Percentiles rank a stretch among this genome's conserved stretches.
Evolutionary conservation across 192 early-diverging fungal species (phyloP).

Genomic region (Gamsiella multidivaricata): DNA sequence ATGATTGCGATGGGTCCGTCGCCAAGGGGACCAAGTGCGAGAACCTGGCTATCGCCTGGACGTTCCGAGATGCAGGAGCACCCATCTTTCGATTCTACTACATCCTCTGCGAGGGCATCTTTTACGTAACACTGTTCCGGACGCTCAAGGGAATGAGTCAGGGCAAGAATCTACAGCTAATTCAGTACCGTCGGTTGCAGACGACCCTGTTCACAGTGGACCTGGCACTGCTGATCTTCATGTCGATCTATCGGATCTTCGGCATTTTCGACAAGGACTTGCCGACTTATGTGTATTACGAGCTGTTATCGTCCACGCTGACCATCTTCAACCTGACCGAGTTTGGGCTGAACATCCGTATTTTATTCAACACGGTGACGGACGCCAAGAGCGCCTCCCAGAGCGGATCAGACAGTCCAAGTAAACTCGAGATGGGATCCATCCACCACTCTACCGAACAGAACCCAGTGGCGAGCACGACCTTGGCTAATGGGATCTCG

Average conservation of each 20-base stretch:
- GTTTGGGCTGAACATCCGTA: conserved; percentile 52
- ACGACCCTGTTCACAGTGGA: conserved; percentile 51
- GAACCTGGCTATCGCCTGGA: conserved; percentile 29
- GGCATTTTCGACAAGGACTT: conserved; percentile 33
- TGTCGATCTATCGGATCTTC: conserved; percentile 49
- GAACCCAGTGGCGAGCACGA: not conserved
- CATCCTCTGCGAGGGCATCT: conserved; percentile 48
- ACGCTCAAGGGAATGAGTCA: conserved; percentile 39
- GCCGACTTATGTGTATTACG: conserved; percentile 50
- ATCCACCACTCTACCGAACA: not conserved
- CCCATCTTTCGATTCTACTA: conserved; percentile 53
- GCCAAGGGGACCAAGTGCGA: conserved; percentile 35
- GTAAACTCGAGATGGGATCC: conserved; percentile 39
- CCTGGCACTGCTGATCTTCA: conserved; percentile 38
- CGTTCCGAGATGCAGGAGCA: conserved; percentile 37
- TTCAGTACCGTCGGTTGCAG: conserved; percentile 48
- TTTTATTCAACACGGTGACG: conserved; percentile 36
- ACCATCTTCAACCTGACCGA: conserved; percentile 53
- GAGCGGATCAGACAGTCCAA: not conserved
- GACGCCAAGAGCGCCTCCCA: conserved; percentile 15
- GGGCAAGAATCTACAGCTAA: conserved; percentile 25
- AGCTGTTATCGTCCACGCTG: conserved; percentile 47
- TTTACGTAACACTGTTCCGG: conserved; percentile 44
- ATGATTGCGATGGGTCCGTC: conserved; percentile 36
- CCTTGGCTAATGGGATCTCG: not conserved